phyloP scores from a whole-genome alignment of 805 yeast genomes.

The Ogataea parapolymorpha region DNA sequence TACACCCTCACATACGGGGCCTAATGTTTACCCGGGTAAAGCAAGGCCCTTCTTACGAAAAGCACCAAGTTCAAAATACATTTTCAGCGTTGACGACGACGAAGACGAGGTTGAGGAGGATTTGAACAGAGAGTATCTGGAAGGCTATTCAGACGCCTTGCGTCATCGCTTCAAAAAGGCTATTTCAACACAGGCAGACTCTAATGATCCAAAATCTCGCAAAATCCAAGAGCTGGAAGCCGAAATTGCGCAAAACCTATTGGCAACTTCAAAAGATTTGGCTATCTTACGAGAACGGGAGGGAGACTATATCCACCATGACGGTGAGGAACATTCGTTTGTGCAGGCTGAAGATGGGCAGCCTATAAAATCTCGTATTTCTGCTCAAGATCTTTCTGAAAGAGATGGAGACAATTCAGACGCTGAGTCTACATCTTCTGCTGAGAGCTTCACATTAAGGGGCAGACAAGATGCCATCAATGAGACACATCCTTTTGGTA shows the following conservation, averaged over 20 bases:
- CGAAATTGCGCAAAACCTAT: conserved; percentile 26
- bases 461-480: conserved; percentile 96
- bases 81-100: conserved; percentile 82
- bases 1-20: conserved; percentile 11
- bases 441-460: conserved; percentile 81
- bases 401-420: conserved; percentile 33
- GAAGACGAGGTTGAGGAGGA: conserved; percentile 67
- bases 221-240: conserved; percentile 26
- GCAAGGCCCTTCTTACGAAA: conserved; percentile 26
- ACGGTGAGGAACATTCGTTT: conserved; percentile 11
- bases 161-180: conserved; percentile 41
- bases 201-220: conserved; percentile 9
- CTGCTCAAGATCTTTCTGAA: conserved; percentile 13
- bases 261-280: conserved; percentile 25
- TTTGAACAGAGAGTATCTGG: conserved; percentile 56
- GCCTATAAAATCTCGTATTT: conserved; percentile 7
- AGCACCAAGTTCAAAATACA: conserved; percentile 32
- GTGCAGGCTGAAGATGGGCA: conserved; percentile 17
- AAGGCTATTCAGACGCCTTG: conserved; percentile 72
- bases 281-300: conserved; percentile 29
- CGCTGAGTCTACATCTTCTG: conserved; percentile 41
- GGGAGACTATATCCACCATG: conserved; percentile 24
- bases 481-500: conserved; percentile 96
- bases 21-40: conserved; percentile 11
- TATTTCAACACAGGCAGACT: conserved; percentile 3